Conservation (phyloP, 106 monocot genomes). For the Amphibolis antarctica region DNA sequence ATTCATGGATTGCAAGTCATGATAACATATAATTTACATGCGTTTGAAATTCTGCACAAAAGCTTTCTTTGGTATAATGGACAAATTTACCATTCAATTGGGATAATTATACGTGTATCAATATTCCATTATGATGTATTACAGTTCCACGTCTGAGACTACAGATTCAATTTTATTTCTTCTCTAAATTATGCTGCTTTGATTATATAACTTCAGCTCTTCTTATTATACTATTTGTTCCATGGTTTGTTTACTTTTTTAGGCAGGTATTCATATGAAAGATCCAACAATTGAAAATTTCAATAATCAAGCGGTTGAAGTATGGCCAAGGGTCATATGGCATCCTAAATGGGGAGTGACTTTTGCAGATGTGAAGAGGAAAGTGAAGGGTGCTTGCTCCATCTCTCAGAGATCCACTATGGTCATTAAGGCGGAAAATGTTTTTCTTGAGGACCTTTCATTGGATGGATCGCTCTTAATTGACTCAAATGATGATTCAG, state of each 20-base stretch:
- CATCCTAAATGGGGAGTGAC: slow-evolving; percentile 64
- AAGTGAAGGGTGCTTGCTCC: slow-evolving; percentile 41
- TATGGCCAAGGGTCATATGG: slow-evolving; percentile 88
- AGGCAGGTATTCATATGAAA: slow-evolving; percentile 67
- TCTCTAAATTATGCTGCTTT: background rate
- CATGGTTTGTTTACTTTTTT: slow-evolving; percentile 1
- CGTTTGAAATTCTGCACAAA: no score
- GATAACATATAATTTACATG: no score
- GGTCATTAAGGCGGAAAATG: slow-evolving; percentile 48
- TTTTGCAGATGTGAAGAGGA: slow-evolving; percentile 59
- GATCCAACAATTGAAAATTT: slow-evolving; percentile 56
- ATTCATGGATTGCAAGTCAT: no score
- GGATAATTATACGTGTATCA: no score
- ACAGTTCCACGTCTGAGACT: background rate
- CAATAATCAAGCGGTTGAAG: slow-evolving; percentile 92
- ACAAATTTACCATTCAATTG: no score
- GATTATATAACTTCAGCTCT: background rate
- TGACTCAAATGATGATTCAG: slow-evolving; percentile 42
- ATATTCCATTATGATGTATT: background rate
- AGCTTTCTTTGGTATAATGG: no score
- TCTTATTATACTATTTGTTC: background rate
- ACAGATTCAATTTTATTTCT: background rate
- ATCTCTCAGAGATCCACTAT: slow-evolving; percentile 68
- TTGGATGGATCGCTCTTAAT: slow-evolving; percentile 71
- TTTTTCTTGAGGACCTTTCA: slow-evolving; percentile 40